These are phyloP conservation scores for Pezicula radicicola DNA, from an alignment of 2,329 filamentous ascomycete genomes.

Conservation along the genomic window DNA sequence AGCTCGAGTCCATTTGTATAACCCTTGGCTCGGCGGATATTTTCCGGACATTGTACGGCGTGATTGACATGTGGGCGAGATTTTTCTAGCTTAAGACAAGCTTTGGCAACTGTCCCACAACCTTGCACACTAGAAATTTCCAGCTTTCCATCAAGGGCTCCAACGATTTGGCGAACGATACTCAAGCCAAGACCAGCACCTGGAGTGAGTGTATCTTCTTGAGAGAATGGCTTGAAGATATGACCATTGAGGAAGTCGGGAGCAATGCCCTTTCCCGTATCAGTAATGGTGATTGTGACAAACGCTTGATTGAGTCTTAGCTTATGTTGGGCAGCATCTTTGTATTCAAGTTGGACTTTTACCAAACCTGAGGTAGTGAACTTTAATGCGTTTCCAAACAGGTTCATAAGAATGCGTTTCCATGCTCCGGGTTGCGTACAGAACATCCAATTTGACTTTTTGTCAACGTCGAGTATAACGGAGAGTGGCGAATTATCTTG, in stretches of 20 bases:
- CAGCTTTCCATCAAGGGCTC: conserved; percentile 48
- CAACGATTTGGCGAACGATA: conserved; percentile 58
- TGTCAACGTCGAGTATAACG: conserved; percentile 36
- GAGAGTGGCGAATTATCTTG: conserved; percentile 51
- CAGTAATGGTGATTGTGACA: conserved; percentile 44
- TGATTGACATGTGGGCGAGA: background rate
- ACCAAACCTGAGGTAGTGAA: conserved; percentile 53
- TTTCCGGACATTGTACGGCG: background rate
- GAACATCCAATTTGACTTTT: conserved; percentile 47
- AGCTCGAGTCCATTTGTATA: conserved; percentile 10
- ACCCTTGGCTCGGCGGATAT: conserved; percentile 3
- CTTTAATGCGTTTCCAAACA: conserved; percentile 60
- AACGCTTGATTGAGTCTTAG: background rate
- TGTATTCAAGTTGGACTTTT: conserved; percentile 32
- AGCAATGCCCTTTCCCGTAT: conserved; percentile 63
- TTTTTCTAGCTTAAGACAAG: conserved; percentile 36
- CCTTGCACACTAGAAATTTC: no score
- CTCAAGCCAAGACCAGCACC: conserved; percentile 61
- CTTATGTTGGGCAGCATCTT: background rate
- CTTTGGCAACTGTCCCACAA: conserved; percentile 45
- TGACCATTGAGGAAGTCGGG: conserved; percentile 54
- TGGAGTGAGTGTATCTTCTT: conserved; percentile 57
- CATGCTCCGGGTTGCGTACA: conserved; percentile 49
- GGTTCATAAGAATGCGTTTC: conserved; percentile 53
- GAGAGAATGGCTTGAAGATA: conserved; percentile 57